Percentiles rank a stretch among this genome's conserved stretches.
Conservation (phyloP, 2,329 filamentous ascomycete genomes). For the Arthrobotrys megalospora region DNA sequence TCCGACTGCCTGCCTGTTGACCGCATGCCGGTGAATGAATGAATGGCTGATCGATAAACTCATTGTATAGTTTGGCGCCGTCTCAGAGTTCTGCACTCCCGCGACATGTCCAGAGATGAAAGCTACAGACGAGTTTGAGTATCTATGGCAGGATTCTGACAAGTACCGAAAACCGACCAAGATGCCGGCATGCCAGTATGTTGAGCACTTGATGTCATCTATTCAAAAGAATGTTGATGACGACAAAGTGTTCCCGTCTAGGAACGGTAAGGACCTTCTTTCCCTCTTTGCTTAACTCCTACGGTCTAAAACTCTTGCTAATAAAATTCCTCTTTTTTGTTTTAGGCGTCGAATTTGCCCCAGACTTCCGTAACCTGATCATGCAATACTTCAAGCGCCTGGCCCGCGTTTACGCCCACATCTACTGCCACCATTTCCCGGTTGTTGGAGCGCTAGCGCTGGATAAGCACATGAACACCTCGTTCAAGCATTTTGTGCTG, state of each 20-base stretch:
- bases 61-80: constrained; percentile 81
- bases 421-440: constrained; percentile 99
- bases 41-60: not conserved
- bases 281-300: not conserved
- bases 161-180: constrained; percentile 96
- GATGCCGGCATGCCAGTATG: constrained; percentile 97
- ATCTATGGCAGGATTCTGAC: constrained; percentile 97
- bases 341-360: constrained; percentile 90
- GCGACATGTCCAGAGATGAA: constrained; percentile 99
- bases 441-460: constrained; percentile 94
- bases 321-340: constrained; percentile 7
- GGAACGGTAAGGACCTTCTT: constrained; percentile 76
- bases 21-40: not conserved
- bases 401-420: constrained; percentile 98
- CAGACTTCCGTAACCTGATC: constrained; percentile 88
- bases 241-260: constrained; percentile 92
- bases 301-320: not conserved
- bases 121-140: constrained; percentile 99
- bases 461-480: constrained; percentile 97
- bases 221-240: constrained; percentile 96
- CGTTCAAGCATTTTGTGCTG: constrained; percentile 99
- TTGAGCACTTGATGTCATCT: constrained; percentile 98
- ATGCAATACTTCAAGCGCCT: constrained; percentile 99
- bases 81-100: constrained; percentile 98
- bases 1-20: not conserved